phyloP scores from a whole-genome alignment of 495 filamentous ascomycete species.

The Talaromyces adpressus region DNA sequence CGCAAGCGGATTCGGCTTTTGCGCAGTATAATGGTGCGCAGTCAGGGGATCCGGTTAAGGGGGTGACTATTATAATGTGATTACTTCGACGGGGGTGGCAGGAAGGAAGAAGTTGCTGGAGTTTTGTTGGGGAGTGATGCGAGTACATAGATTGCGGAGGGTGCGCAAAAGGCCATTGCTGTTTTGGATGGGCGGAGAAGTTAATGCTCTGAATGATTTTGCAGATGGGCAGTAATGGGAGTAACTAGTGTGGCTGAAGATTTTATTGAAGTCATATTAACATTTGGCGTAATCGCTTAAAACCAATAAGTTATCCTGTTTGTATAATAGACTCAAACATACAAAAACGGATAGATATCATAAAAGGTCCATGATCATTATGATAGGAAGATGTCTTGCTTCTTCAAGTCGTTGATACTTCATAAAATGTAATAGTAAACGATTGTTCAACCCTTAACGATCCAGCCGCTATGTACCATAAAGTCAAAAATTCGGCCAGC shows the following conservation, averaged over 20 bases:
- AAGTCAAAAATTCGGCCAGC: conserved; percentile 80
- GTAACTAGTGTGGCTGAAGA: neutral
- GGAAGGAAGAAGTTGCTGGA: conserved; percentile 5
- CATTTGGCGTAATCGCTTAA: neutral
- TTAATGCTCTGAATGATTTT: conserved; percentile 8
- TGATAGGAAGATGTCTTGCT: neutral
- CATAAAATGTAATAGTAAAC: neutral
- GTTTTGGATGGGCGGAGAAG: conserved; percentile 3
- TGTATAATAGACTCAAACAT: neutral
- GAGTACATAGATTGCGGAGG: neutral
- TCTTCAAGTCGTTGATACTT: neutral
- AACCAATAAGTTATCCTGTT: neutral
- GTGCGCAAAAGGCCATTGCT: conserved; percentile 3
- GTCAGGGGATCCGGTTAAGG: conserved; percentile 10
- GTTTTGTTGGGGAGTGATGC: conserved; percentile 9
- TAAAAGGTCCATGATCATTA: neutral
- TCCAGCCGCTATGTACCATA: conserved; percentile 88
- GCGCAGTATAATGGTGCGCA: neutral
- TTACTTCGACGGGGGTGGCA: conserved; percentile 11
- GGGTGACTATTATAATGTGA: conserved; percentile 8
- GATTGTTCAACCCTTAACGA: conserved; percentile 49
- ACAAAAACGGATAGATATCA: neutral
- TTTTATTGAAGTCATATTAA: neutral
- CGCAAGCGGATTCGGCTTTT: too few relatives aligned
- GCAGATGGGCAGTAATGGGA: neutral